Evolutionary conservation across 129 eudicot species (phyloP).

Genomic region (Pseudognaphalium luteoalbum): DNA sequence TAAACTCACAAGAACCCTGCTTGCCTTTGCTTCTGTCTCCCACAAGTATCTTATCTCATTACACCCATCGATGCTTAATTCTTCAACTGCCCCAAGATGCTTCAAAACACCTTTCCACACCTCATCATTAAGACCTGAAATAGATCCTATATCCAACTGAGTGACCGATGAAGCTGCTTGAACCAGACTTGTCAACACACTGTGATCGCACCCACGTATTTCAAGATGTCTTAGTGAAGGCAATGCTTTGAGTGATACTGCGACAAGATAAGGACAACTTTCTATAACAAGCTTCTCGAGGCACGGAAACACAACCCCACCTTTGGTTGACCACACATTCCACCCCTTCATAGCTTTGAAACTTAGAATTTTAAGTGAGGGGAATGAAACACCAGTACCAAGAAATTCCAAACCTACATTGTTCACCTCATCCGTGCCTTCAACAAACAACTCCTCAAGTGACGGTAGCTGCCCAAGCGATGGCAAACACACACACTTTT

Average conservation of each 20-base stretch:
- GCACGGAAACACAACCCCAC: conserved; percentile 20
- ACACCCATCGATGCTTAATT: too few species aligned
- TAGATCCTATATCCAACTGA: background rate
- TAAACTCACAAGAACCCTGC: background rate
- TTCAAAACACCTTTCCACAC: background rate
- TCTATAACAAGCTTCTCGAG: background rate
- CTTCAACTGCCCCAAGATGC: too few species aligned
- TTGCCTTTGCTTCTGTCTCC: too few species aligned
- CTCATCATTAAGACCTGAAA: conserved; percentile 28
- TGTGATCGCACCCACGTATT: background rate
- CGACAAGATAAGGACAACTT: conserved; percentile 20
- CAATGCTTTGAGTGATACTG: conserved; percentile 9
- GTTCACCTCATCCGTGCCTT: conserved; percentile 3
- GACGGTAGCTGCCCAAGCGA: background rate
- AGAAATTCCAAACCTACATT: conserved; percentile 6
- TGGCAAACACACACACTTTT: too few species aligned
- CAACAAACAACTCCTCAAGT: conserved; percentile 11
- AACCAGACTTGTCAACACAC: conserved; percentile 13
- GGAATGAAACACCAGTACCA: conserved; percentile 25
- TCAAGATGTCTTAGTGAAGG: conserved; percentile 16
- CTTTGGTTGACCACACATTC: conserved; percentile 35
- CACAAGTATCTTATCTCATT: too few species aligned
- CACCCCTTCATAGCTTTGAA: conserved; percentile 37
- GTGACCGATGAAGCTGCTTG: conserved; percentile 7
- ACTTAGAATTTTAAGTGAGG: conserved; percentile 36